Evolutionary conservation across 305 asterid species (phyloP).

Genomic region (Euphrasia arctica): DNA sequence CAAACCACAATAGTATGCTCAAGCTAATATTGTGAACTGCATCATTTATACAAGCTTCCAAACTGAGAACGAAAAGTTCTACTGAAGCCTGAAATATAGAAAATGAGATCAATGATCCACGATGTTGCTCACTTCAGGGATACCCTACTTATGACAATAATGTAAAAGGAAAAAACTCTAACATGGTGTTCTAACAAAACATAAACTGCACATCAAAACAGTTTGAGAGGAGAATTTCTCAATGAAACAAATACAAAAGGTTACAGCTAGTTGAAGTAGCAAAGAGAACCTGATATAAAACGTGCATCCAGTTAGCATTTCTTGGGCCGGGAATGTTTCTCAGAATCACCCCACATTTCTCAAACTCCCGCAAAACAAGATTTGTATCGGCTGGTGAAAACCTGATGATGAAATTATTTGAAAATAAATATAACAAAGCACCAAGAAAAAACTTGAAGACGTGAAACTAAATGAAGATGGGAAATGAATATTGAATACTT

Average conservation of each 20-base stretch:
- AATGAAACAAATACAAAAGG: not conserved
- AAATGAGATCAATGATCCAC: not conserved
- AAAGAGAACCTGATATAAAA: conserved; percentile 73
- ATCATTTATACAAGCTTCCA: not conserved
- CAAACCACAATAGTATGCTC: too few species aligned
- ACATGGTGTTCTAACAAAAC: not conserved
- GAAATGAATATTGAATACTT: not conserved
- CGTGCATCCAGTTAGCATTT: conserved; percentile 97
- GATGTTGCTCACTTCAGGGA: not conserved
- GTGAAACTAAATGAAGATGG: not conserved
- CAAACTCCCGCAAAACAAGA: conserved; percentile 84
- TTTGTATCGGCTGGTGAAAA: conserved; percentile 92
- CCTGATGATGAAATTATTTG: conserved; percentile 38
- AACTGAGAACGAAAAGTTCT: not conserved
- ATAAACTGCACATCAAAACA: not conserved
- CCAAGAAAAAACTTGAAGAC: not conserved
- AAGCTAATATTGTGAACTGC: not conserved
- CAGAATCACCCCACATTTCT: conserved; percentile 84
- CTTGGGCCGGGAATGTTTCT: conserved; percentile 96
- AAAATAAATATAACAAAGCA: conserved; percentile 11
- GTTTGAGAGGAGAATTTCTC: not conserved
- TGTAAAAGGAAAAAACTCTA: conserved; percentile 9
- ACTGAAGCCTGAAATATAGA: not conserved
- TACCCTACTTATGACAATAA: not conserved
- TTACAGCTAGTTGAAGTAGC: conserved; percentile 18